Conservation (phyloP, 2,329 filamentous ascomycete species). For the Cercospora sp. region DNA sequence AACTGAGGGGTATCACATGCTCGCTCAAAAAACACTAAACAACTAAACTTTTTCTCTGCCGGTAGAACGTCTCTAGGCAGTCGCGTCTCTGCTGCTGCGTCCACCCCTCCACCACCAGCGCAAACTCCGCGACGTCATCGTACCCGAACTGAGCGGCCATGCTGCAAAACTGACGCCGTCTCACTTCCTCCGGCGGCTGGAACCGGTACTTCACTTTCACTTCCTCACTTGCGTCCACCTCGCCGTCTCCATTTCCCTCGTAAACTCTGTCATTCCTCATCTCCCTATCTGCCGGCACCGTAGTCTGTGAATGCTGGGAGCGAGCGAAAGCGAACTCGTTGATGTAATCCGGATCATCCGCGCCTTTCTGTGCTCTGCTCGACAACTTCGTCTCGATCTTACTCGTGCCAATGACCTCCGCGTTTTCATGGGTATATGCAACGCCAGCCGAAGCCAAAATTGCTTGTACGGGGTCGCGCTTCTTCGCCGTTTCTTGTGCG, state of each 20-base stretch:
- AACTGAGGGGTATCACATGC: neutral
- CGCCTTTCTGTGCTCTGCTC: constrained; percentile 67
- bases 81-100: constrained; percentile 78
- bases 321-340: constrained; percentile 44
- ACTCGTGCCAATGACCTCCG: constrained; percentile 89
- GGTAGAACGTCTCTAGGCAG: constrained; percentile 80
- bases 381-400: constrained; percentile 85
- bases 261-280: constrained; percentile 2
- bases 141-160: constrained; percentile 84
- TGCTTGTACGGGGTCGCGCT: constrained; percentile 75
- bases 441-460: constrained; percentile 87
- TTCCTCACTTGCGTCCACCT: constrained; percentile 30
- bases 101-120: constrained; percentile 85
- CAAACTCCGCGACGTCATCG: constrained; percentile 76
- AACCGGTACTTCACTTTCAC: constrained; percentile 59
- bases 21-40: neutral
- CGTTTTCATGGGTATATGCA: constrained; percentile 94
- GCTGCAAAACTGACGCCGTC: constrained; percentile 80
- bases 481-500: constrained; percentile 41
- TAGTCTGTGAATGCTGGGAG: constrained; percentile 50
- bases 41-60: constrained; percentile 44
- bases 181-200: constrained; percentile 72
- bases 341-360: constrained; percentile 52
- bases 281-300: constrained; percentile 10
- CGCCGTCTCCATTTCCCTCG: constrained; percentile 15